A percentile compares a stretch with the other conserved stretches of the same genome.
Conservation (phyloP, 768 basidiomycete genomes). For the Termitomyces sp. region DNA sequence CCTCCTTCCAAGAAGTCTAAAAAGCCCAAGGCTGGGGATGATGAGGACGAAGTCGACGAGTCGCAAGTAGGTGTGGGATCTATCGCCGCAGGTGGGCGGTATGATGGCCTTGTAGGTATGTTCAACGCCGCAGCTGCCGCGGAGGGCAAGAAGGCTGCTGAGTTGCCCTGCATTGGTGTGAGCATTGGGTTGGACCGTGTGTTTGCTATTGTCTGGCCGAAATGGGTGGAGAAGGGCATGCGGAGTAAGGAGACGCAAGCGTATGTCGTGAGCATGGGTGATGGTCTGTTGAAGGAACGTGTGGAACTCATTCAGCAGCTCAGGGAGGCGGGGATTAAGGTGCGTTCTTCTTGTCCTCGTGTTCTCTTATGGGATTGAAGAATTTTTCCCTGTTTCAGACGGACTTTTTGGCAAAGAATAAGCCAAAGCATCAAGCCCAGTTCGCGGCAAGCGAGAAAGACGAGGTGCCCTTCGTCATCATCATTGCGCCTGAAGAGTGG, state of each 20-base stretch:
- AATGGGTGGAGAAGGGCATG: slow-evolving; percentile 74
- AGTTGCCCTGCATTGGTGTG: slow-evolving; percentile 87
- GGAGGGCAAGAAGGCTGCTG: slow-evolving; percentile 58
- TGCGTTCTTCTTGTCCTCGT: slow-evolving; percentile 23
- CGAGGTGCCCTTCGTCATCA: slow-evolving; percentile 88
- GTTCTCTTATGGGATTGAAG: no score
- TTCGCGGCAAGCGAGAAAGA: slow-evolving; percentile 90
- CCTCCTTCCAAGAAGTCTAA: slow-evolving; percentile 32
- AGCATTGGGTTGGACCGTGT: slow-evolving; percentile 92
- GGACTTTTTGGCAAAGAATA: slow-evolving; percentile 89
- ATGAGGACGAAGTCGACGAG: slow-evolving; percentile 88
- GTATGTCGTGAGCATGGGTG: slow-evolving; percentile 89
- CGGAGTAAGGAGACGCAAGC: slow-evolving; percentile 90
- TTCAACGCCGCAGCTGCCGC: slow-evolving; percentile 82
- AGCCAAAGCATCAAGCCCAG: slow-evolving; percentile 84
- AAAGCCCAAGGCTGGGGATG: slow-evolving; percentile 41
- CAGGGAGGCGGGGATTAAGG: slow-evolving; percentile 86
- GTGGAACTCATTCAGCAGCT: slow-evolving; percentile 76
- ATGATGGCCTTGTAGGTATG: slow-evolving; percentile 91
- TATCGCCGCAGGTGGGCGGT: slow-evolving; percentile 96
- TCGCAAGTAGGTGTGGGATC: slow-evolving; percentile 95
- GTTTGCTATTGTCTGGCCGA: slow-evolving; percentile 87
- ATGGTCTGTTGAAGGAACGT: slow-evolving; percentile 82
- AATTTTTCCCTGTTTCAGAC: slow-evolving; percentile 41
- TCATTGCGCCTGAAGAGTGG: slow-evolving; percentile 85